Percentiles rank a stretch among this genome's conserved stretches.
Conservation (phyloP, 495 filamentous ascomycete species). For the Bathelium albidoporum region DNA sequence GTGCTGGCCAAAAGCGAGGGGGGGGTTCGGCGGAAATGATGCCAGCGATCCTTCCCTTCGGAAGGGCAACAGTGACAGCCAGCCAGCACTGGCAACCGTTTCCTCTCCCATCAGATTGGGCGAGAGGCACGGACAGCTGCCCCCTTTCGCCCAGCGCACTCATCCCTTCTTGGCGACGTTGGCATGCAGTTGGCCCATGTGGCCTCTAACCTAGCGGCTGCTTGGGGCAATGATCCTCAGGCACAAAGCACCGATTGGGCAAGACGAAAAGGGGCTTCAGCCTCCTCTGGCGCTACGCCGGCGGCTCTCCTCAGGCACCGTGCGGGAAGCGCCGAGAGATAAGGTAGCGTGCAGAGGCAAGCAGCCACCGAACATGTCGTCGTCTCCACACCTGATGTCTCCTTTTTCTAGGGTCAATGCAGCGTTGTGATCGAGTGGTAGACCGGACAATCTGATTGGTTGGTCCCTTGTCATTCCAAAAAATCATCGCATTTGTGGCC, state of each 20-base stretch:
- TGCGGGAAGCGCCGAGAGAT: background rate
- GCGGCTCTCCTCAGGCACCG: background rate
- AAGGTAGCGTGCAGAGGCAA: background rate
- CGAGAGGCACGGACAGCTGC: background rate
- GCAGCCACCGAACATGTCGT: no score
- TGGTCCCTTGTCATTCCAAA: no score
- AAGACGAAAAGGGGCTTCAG: background rate
- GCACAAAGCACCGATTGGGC: background rate
- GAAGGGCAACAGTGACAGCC: no score
- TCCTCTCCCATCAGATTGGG: background rate
- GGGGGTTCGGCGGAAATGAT: background rate
- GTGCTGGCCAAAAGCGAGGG: background rate
- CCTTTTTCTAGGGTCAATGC: no score
- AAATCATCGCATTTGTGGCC: no score
- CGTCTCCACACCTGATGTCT: no score
- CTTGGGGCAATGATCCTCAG: background rate
- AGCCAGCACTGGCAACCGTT: background rate
- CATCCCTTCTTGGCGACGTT: background rate
- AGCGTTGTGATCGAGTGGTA: no score
- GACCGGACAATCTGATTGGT: no score
- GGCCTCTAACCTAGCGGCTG: background rate
- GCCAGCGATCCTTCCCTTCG: background rate
- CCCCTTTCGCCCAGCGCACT: background rate
- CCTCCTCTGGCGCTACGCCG: background rate
- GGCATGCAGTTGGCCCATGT: conserved; percentile 1